Evolutionary conservation across 495 filamentous ascomycete genomes (phyloP), one percentile per base, ranked within the genome.

Genomic region (Daldinia childiae): DNA sequence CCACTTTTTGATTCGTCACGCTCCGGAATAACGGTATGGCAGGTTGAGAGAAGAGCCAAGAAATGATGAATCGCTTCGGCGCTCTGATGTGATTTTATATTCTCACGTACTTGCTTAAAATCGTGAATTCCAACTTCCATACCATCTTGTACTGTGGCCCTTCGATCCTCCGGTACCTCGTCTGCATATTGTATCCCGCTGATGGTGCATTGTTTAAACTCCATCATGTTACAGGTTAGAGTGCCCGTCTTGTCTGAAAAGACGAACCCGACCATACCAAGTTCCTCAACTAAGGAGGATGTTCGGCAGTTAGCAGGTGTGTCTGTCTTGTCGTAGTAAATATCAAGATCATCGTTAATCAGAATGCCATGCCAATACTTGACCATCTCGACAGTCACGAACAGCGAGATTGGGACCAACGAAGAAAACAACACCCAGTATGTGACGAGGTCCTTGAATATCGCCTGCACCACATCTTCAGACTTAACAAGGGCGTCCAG

Each of bases 401-500:
- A 99, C 5, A 99, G 90, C 38, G 93, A 97, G 77, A 99, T 98
- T 14, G 95, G 95, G 62, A 99, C 95, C 61, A 99, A 82, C 66
- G 97, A 94, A 9, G 95, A 98, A 78, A 97, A 99, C n/a, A 99
- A 83, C 9, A 98, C 94, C 95, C 95, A 99, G 78, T 97, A 98
- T 5, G 95, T 99, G 78, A 97, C 91, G 62, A 99, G 91, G 79
- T 99, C 96, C 72, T 92, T 90, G 79, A 97, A 91, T 78, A 99
- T 98, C 74, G 95, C 92, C 66, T 87, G 87, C 2, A 90, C 92
- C 14, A 88, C 82, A 34, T 88, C 87, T 52, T 73, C 67, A 41
- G 83, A 79, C 12, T 72, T 58, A 48, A 66, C 51, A 52, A 84
- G 75, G 19, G 70, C 45, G 19, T 87, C 86, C 68, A 93, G 87